Conservation (phyloP, 2,329 filamentous ascomycete genomes). For the Trichoderma koningii region DNA sequence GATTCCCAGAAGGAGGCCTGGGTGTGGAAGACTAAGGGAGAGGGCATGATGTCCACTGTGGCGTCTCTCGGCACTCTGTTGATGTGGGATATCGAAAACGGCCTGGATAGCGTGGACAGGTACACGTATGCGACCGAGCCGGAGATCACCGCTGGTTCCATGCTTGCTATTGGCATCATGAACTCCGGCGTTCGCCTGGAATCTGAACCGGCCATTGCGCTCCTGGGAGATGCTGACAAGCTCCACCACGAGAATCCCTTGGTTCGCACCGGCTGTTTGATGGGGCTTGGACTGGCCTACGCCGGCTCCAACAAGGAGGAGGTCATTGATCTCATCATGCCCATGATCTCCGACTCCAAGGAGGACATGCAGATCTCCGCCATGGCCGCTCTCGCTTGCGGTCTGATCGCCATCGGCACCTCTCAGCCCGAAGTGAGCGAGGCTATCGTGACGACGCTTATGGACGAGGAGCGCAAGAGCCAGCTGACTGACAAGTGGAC, state of each 20-base stretch:
- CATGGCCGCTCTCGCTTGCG: conserved; percentile 89
- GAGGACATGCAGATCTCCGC: conserved; percentile 94
- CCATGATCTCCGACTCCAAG: conserved; percentile 80
- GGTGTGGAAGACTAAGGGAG: conserved; percentile 99
- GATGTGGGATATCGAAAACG: conserved; percentile 90
- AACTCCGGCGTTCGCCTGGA: conserved; percentile 90
- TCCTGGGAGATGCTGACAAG: conserved; percentile 79
- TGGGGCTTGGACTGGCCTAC: conserved; percentile 93
- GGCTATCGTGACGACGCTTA: conserved; percentile 85
- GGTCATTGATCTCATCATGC: conserved; percentile 79
- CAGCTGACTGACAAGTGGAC: conserved; percentile 99
- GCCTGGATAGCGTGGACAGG: conserved; percentile 90
- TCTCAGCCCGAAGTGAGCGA: conserved; percentile 89
- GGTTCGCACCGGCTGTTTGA: conserved; percentile 82
- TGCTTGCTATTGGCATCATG: conserved; percentile 92
- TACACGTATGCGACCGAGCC: conserved; percentile 85
- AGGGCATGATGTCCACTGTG: conserved; percentile 95
- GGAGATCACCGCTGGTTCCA: conserved; percentile 83
- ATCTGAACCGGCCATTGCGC: conserved; percentile 83
- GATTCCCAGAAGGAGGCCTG: conserved; percentile 87
- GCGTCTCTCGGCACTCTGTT: conserved; percentile 90
- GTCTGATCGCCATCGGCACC: conserved; percentile 89
- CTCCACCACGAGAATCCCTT: conserved; percentile 76
- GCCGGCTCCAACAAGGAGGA: conserved; percentile 92
- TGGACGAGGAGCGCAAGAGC: conserved; percentile 88